Evolutionary conservation across 2,329 filamentous ascomycete species (phyloP).

Genomic region (Emmonsiellopsis sp.): DNA sequence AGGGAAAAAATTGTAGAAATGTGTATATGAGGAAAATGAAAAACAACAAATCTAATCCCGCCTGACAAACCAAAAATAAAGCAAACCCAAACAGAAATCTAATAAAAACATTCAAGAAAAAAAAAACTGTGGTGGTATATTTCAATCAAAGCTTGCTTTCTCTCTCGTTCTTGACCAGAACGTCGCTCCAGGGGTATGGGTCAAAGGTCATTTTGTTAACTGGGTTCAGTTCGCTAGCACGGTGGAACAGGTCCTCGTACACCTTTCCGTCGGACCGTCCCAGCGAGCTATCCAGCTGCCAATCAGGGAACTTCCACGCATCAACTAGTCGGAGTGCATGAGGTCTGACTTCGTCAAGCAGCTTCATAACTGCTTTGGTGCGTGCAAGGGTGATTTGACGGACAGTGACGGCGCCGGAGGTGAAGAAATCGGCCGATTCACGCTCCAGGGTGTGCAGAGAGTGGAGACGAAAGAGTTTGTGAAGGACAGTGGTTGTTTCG

Average conservation of each 20-base stretch:
- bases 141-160: conserved; percentile 29
- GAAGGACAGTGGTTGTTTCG: conserved; percentile 50
- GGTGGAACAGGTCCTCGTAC: conserved; percentile 67
- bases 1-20: not conserved
- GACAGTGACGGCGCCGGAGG: conserved; percentile 58
- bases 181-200: conserved; percentile 56
- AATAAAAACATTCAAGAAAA: conserved; percentile 7
- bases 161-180: conserved; percentile 50
- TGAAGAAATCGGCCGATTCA: conserved; percentile 65
- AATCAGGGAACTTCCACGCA: conserved; percentile 68
- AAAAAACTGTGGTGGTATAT: conserved; percentile 4
- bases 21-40: not conserved
- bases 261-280: conserved; percentile 66
- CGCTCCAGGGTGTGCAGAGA: conserved; percentile 58
- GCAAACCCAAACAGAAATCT: not conserved
- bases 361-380: conserved; percentile 58
- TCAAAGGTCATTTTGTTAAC: conserved; percentile 64
- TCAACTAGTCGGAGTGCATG: conserved; percentile 65
- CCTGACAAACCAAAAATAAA: not conserved
- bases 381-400: conserved; percentile 63
- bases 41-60: not conserved
- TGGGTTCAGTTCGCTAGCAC: conserved; percentile 64
- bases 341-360: conserved; percentile 63
- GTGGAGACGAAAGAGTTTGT: conserved; percentile 59
- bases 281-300: conserved; percentile 63